Base-by-base conservation (phyloP, 2,329 filamentous ascomycete genomes). In the Fusarium guadeloupense region DNA sequence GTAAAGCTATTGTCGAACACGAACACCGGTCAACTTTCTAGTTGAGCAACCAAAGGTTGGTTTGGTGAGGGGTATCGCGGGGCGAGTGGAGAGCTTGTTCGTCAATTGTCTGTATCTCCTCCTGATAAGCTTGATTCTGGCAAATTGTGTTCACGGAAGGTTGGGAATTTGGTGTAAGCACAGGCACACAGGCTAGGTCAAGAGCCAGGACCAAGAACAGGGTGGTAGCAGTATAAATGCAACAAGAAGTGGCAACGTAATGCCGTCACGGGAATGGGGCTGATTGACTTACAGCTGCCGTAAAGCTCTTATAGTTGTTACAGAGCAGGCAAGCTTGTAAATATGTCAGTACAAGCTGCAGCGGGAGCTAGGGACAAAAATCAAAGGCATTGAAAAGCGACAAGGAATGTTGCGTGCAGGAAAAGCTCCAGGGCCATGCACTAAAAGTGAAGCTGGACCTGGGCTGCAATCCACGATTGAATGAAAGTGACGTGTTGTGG, bases 1-100 rank as follows among this genome's bases (percentile, higher is more conserved):
- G 17, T 35, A 20, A 38, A 45, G 53, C 26, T 64, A 28, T 62
- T 40, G 51, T 52, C 26, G 17, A 33, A 21, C 31, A 35, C 35
- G 57, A 54, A 48, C 45, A 81, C 78, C 71, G 85, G 85, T 80
- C 90, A 85, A 71, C 82, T 81, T 74, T 87, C 85, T 70, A 91
- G 85, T 71, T 85, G 86, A 72, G 80, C 81, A 67, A 81, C 78
- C 77, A 89, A 89, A 90, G 86, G 76, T 89, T 87, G 76, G 85
- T 83, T 78, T 86, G 80, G 75, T 91, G 87, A 67, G 89, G 81
- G 72, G 88, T 81, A 78, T 91, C 87, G 74, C 69, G 45, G 87
- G 86, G 61, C 85, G 80, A 67, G 81, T 75, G 71, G 83, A 82
- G 66, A 81, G 77, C 67, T 89, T 81, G 39, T 76, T 81, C 81